phyloP scores from a whole-genome alignment of 345 rosid species.

The Lepidium sativum region DNA sequence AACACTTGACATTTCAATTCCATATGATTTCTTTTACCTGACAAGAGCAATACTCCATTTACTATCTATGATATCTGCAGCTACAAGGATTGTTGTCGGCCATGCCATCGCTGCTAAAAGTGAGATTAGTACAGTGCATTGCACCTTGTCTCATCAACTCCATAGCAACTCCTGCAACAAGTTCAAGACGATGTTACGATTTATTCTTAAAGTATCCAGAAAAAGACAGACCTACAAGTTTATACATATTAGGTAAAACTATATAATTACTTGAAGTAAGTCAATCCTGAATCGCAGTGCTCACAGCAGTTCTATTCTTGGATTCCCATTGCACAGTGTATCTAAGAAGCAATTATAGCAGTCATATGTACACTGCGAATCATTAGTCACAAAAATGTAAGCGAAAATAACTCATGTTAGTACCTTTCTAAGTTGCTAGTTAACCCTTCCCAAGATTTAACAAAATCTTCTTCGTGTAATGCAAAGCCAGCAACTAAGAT shows the following conservation, averaged over 20 bases:
- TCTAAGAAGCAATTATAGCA: constrained; percentile 31
- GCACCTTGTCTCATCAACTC: constrained; percentile 92
- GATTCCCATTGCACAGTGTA: constrained; percentile 91
- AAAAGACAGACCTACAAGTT: not conserved
- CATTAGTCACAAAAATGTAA: not conserved
- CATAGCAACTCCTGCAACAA: constrained; percentile 55
- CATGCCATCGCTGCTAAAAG: constrained; percentile 76
- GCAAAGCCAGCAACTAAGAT: constrained; percentile 79
- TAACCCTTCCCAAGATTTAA: constrained; percentile 85
- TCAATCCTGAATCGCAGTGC: constrained; percentile 98
- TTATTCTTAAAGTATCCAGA: not conserved
- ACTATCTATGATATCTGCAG: constrained; percentile 87
- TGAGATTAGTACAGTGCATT: constrained; percentile 69
- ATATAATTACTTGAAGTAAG: constrained; percentile 79
- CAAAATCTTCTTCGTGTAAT: constrained; percentile 64
- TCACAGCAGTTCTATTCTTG: constrained; percentile 73
- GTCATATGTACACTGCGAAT: not conserved
- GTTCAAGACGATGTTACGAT: constrained; percentile 15
- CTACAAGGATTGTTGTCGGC: constrained; percentile 70
- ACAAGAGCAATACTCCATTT: constrained; percentile 77
- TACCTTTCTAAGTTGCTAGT: constrained; percentile 86
- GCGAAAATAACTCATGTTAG: not conserved
- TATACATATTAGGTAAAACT: constrained; percentile 4
- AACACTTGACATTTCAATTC: not conserved
- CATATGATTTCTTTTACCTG: constrained; percentile 37